Evolutionary conservation across 306 rosid genomes (phyloP).

Genomic region (Macrotyloma uniflorum): DNA sequence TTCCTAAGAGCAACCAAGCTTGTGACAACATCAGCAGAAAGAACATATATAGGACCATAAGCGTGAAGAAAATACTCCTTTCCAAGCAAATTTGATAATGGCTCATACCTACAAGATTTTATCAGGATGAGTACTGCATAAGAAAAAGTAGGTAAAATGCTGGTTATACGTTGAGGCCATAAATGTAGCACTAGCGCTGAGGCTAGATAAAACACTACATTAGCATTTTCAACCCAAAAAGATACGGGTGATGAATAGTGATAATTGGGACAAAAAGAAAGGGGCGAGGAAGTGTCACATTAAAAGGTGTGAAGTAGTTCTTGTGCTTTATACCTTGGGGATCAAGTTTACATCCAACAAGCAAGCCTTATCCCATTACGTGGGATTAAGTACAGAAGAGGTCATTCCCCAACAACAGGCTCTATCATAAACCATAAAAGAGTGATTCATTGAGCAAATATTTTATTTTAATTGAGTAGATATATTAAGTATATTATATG

Average conservation of each 20-base stretch:
- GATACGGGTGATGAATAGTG: background rate
- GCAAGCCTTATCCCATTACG: constrained; percentile 3
- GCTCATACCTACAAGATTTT: constrained; percentile 76
- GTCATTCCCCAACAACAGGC: background rate
- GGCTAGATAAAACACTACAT: constrained; percentile 10
- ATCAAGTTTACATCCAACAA: constrained; percentile 8
- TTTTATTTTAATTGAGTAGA: background rate
- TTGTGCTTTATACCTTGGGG: background rate
- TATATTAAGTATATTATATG: background rate
- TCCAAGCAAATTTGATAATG: constrained; percentile 81
- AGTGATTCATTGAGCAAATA: background rate
- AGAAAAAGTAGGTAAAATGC: constrained; percentile 4
- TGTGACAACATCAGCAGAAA: constrained; percentile 94
- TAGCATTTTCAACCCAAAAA: background rate
- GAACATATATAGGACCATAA: constrained; percentile 93
- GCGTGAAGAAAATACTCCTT: constrained; percentile 96
- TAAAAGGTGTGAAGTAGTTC: background rate
- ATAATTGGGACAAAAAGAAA: background rate
- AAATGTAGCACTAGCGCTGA: background rate
- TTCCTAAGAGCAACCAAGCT: constrained; percentile 90
- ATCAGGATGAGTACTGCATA: constrained; percentile 4
- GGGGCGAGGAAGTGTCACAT: background rate
- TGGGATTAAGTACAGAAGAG: background rate
- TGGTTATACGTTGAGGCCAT: background rate
- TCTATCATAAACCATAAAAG: background rate